These are phyloP conservation scores for Spongispora temasekensis DNA, from an alignment of 1,284 basidiomycete species.

Conservation along the genomic window DNA sequence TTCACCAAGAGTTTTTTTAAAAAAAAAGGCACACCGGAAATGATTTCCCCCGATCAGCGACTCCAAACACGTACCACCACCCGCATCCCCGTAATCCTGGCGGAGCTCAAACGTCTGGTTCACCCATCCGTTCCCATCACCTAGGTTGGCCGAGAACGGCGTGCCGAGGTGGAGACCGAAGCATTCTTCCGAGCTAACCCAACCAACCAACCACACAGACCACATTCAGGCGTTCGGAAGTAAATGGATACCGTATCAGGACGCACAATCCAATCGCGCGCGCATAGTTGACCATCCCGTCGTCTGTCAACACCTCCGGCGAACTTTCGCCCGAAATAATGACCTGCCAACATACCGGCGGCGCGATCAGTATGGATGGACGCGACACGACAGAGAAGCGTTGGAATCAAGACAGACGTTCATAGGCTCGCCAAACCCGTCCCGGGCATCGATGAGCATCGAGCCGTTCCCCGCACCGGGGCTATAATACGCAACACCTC, in stretches of 20 bases:
- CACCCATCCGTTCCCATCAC: conserved; percentile 58
- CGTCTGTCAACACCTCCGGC: conserved; percentile 52
- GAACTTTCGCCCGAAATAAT: conserved; percentile 60
- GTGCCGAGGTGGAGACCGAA: conserved; percentile 60
- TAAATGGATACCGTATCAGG: background rate
- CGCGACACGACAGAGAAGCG: conserved; percentile 36
- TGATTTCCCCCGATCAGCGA: conserved; percentile 67
- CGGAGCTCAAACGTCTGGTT: conserved; percentile 58
- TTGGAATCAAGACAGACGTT: conserved; percentile 45
- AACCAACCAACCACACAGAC: too few relatives aligned
- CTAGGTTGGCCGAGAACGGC: conserved; percentile 61
- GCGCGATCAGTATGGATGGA: conserved; percentile 30
- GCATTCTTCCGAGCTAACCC: conserved; percentile 61
- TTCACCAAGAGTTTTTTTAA: background rate
- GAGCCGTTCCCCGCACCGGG: conserved; percentile 52
- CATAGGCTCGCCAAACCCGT: conserved; percentile 60
- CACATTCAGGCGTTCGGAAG: background rate
- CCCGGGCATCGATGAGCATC: conserved; percentile 49
- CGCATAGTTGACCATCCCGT: conserved; percentile 60
- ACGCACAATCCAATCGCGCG: conserved; percentile 62
- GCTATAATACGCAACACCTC: conserved; percentile 42
- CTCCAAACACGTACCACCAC: conserved; percentile 61
- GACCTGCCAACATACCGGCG: conserved; percentile 40
- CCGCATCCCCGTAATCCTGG: conserved; percentile 52
- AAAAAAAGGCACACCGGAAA: conserved; percentile 45